A percentile compares a stretch with the other conserved stretches of the same genome.
These are phyloP conservation scores for Cryphonectria radicalis DNA, from an alignment of 2,329 filamentous ascomycete species.

Conservation along the genomic window DNA sequence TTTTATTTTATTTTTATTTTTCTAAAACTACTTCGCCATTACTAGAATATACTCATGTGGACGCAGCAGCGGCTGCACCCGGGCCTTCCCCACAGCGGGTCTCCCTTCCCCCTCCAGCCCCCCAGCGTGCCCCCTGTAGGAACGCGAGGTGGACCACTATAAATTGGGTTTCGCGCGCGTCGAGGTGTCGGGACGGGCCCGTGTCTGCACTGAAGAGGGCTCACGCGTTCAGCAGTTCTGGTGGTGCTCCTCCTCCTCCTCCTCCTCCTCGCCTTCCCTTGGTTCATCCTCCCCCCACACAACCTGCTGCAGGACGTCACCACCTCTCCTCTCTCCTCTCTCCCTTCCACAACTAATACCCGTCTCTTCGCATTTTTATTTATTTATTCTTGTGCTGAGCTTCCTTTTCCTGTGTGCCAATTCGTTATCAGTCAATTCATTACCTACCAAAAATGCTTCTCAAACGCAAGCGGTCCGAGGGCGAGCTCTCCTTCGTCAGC, in stretches of 20 bases:
- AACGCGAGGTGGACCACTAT: constrained; percentile 18
- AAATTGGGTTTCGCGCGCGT: constrained; percentile 18
- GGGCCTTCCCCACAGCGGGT: constrained; percentile 3
- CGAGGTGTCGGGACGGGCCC: background rate
- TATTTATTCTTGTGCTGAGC: background rate
- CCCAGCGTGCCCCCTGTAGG: constrained; percentile 8
- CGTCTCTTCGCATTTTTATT: background rate
- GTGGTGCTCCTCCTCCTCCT: background rate
- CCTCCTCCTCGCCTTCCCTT: background rate
- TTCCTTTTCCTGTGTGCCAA: background rate
- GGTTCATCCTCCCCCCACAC: background rate
- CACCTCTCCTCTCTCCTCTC: background rate
- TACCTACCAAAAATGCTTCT: constrained; percentile 50
- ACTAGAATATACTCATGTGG: background rate
- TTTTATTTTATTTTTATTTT: background rate
- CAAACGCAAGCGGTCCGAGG: constrained; percentile 68
- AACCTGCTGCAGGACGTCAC: background rate
- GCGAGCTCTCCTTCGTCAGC: constrained; percentile 54
- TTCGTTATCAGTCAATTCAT: constrained; percentile 4
- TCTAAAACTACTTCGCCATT: background rate
- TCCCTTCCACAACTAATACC: background rate
- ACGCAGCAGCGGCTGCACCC: background rate
- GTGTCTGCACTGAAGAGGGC: background rate
- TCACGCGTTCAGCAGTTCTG: constrained; percentile 13
- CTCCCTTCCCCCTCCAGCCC: background rate